Conservation (phyloP, 345 rosid species). For the Toxicodendron radicans region DNA sequence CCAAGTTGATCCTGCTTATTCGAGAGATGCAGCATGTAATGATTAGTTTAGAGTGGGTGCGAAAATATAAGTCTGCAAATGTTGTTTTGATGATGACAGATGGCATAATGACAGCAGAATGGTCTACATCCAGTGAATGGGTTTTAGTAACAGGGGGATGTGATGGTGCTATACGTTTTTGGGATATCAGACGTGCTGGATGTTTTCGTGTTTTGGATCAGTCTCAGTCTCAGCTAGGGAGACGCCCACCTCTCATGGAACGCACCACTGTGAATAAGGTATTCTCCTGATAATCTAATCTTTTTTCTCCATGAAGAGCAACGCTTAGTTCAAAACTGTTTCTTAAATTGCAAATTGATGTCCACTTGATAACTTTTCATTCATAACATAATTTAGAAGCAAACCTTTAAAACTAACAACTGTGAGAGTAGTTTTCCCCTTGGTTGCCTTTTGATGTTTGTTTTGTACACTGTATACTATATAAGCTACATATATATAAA, state of each 20-base stretch:
- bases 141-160: constrained; percentile 88
- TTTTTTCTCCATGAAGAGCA: background rate
- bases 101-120: constrained; percentile 90
- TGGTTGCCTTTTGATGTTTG: background rate
- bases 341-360: constrained; percentile 2
- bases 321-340: background rate
- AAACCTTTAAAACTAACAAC: background rate
- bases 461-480: background rate
- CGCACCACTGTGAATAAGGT: constrained; percentile 57
- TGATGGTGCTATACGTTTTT: constrained; percentile 97
- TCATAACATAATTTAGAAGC: background rate
- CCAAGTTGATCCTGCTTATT: background rate
- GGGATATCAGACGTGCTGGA: constrained; percentile 97
- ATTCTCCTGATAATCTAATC: constrained; percentile 15
- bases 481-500: background rate
- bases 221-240: constrained; percentile 79
- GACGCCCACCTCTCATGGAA: constrained; percentile 65
- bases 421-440: background rate
- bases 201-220: constrained; percentile 89
- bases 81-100: constrained; percentile 48
- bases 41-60: background rate
- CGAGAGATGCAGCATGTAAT: background rate
- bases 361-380: background rate
- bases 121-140: constrained; percentile 97
- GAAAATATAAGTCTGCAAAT: background rate